phyloP scores from a whole-genome alignment of 2,329 filamentous ascomycete species.

The Pestalotiopsis sp. region DNA sequence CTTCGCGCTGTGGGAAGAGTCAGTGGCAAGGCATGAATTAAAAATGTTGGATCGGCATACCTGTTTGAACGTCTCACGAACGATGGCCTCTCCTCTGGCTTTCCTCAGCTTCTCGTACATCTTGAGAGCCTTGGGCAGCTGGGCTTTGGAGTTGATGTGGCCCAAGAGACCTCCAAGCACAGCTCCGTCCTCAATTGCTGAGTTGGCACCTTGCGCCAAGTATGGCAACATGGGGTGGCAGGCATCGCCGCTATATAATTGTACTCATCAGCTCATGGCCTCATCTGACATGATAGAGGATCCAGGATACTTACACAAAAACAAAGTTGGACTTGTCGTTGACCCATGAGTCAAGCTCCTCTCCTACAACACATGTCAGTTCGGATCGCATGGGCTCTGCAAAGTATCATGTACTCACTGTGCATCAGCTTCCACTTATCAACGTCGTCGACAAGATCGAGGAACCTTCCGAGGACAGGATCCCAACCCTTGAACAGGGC shows the following conservation, averaged over 20 bases:
- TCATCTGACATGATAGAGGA: not conserved
- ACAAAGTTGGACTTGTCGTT: constrained; percentile 54
- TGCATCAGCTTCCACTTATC: constrained; percentile 73
- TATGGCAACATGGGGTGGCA: constrained; percentile 69
- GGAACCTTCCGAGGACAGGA: constrained; percentile 50
- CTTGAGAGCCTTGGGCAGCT: constrained; percentile 46
- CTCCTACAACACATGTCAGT: constrained; percentile 30
- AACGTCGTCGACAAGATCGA: constrained; percentile 57
- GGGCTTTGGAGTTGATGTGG: constrained; percentile 46
- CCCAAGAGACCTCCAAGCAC: constrained; percentile 63
- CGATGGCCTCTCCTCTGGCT: constrained; percentile 55
- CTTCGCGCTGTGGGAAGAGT: constrained; percentile 41
- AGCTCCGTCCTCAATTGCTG: constrained; percentile 69
- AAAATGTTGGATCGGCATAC: constrained; percentile 16
- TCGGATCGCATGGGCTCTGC: constrained; percentile 13
- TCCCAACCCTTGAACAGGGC: constrained; percentile 66
- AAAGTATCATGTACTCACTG: constrained; percentile 29
- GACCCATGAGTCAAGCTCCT: constrained; percentile 58
- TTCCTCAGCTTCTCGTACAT: constrained; percentile 53
- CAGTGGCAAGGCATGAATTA: not conserved
- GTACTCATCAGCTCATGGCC: constrained; percentile 21
- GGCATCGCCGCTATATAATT: constrained; percentile 52
- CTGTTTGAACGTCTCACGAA: constrained; percentile 62
- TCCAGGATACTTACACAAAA: constrained; percentile 39
- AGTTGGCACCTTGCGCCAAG: constrained; percentile 69